Conservation (phyloP, 2,329 filamentous ascomycete species). For the Microdochium paspali region DNA sequence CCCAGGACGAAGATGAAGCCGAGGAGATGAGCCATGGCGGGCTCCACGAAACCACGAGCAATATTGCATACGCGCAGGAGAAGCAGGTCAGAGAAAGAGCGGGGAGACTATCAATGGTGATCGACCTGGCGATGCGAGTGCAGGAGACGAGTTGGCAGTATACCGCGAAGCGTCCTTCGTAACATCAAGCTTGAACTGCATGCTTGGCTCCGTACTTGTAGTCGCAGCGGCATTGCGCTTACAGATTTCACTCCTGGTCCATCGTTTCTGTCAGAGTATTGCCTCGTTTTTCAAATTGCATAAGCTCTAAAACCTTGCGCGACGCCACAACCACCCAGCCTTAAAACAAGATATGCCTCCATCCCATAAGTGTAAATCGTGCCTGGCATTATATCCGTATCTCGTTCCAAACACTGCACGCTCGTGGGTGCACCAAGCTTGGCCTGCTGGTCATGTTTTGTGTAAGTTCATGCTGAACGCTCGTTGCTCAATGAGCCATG, state of each 20-base stretch:
- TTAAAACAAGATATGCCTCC: not conserved
- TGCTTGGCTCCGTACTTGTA: too few relatives aligned
- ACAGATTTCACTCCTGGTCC: too few relatives aligned
- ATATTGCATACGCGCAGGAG: too few relatives aligned
- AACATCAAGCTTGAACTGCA: not conserved
- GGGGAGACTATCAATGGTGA: not conserved
- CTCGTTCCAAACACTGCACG: too few relatives aligned
- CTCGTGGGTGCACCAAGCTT: too few relatives aligned
- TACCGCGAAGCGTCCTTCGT: not conserved
- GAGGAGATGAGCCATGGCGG: too few relatives aligned
- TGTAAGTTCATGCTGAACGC: too few relatives aligned
- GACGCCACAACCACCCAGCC: not conserved
- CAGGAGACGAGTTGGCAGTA: not conserved
- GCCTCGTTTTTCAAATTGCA: not conserved
- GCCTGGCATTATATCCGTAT: not conserved
- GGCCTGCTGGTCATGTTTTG: too few relatives aligned
- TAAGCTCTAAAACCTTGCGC: not conserved
- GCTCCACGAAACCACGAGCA: not conserved
- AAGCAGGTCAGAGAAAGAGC: not conserved
- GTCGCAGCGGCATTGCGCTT: too few relatives aligned
- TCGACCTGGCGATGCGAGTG: not conserved
- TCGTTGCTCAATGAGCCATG: slow-evolving; percentile 12
- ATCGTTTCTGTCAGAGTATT: not conserved
- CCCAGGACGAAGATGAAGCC: too few relatives aligned
- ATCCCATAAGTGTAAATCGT: not conserved